Base-by-base conservation (phyloP, 805 yeast species). In the Metschnikowia santaceciliae region DNA sequence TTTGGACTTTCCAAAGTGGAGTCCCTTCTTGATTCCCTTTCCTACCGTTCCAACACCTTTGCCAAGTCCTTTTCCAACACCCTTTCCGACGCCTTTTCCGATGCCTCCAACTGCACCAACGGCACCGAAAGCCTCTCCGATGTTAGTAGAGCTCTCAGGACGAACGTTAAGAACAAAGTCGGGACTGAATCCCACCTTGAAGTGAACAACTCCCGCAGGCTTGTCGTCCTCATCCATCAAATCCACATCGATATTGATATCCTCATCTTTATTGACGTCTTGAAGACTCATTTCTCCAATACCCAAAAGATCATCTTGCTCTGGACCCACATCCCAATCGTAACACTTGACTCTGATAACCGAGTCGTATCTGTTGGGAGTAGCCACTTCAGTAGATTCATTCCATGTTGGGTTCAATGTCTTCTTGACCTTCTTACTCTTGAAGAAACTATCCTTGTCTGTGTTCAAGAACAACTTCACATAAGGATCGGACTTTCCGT, bases 321-420 rank as follows among this genome's bases (percentile, higher is more conserved):
- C 90, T 42, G 89, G 83, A 58, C 96, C 96, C 56, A 92, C 81
- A 69, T 94, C 99, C 97, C 97, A 92, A 66, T 94, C 99, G 62
- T 64, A 77, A 14, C 88, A 81, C 50, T 76, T 79, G 49, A 88
- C 74, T 50, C 71, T 72, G 47, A 91, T 64, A 3, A 67, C 65
- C 10, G 88, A 81, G 60, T 81, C 82, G 50, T 77, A 81, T 63
- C 89, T 79, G 65, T 86, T 85, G 22, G 74, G 62, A 23, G 90
- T 72, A 34, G 77, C 78, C 37, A 83, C 72, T 13, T 76, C 67
- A 41, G 82, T 78, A 15, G 70, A 65, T 72, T 90, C 97, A 65
- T 91, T 85, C 90, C 92, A 94, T 1, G 72, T 79, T n/a, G 99
- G 99, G 52, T 87, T 80, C 59, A 94, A 76, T 0, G 97, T 90